These are phyloP conservation scores for Fraxinus platypoda DNA, from an alignment of 305 asterid genomes.

Conservation along the genomic window DNA sequence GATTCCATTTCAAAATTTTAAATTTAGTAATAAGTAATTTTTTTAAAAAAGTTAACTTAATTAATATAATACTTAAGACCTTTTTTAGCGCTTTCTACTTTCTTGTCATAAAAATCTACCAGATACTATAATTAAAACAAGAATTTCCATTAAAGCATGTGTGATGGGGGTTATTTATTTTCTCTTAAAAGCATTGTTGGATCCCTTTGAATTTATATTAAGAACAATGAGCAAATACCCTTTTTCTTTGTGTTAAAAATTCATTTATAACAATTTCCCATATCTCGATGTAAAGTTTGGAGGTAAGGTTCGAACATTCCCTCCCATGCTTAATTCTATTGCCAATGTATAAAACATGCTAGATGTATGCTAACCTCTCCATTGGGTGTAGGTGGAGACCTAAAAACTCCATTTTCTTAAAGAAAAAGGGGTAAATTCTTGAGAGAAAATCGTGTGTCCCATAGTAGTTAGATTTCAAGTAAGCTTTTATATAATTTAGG, in stretches of 20 bases:
- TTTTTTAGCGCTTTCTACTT: not conserved
- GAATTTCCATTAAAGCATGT: not conserved
- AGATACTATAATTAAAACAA: not conserved
- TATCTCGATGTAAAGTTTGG: not conserved
- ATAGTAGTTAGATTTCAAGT: not conserved
- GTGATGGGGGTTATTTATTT: not conserved
- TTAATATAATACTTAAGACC: not conserved
- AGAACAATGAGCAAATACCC: not conserved
- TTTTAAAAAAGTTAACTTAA: not conserved
- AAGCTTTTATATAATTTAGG: not conserved
- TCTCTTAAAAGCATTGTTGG: not conserved
- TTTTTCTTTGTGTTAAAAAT: not conserved
- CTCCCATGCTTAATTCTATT: not conserved
- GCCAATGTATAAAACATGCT: not conserved
- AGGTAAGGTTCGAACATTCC: not conserved
- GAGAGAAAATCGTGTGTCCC: not conserved
- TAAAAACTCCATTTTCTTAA: not conserved
- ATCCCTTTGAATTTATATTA: not conserved
- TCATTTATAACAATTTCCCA: not conserved
- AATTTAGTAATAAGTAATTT: not conserved
- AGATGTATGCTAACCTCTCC: not conserved
- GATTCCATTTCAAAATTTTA: not conserved
- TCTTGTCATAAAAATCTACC: not conserved
- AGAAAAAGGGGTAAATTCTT: not conserved
- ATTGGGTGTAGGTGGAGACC: not conserved